These are phyloP conservation scores for Pleurotus giganteus DNA, from an alignment of 768 basidiomycete species.

Conservation along the genomic window DNA sequence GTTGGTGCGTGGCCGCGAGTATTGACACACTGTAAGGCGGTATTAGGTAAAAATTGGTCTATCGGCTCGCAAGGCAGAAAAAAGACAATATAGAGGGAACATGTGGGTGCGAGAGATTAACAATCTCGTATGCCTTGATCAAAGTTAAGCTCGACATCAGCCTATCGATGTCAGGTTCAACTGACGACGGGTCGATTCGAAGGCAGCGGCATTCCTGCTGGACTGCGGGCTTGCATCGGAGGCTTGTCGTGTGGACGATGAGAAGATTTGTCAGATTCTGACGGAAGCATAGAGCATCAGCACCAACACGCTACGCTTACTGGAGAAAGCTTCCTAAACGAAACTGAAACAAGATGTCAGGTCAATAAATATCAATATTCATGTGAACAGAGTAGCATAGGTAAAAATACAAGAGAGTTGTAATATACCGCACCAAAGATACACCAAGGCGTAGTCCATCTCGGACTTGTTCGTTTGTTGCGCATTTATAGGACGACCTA, in stretches of 20 bases:
- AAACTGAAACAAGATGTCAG: no score
- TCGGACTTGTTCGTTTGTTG: no score
- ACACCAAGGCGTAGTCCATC: no score
- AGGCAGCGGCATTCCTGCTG: neutral
- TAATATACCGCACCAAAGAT: no score
- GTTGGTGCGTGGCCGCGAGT: neutral
- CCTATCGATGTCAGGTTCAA: slow-evolving; percentile 7
- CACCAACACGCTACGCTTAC: neutral
- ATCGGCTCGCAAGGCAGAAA: neutral
- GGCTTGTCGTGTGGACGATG: neutral
- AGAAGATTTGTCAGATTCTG: neutral
- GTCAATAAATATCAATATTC: neutral
- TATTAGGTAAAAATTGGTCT: neutral
- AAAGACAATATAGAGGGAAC: slow-evolving; percentile 6
- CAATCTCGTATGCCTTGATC: neutral
- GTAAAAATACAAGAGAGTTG: neutral
- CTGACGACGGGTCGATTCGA: neutral
- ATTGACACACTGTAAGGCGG: slow-evolving; percentile 4
- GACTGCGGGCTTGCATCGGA: neutral
- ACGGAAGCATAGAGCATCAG: neutral
- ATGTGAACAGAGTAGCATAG: neutral
- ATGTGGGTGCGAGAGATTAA: neutral
- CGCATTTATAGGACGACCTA: no score
- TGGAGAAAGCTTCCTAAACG: neutral
- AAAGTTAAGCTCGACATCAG: slow-evolving; percentile 8